phyloP scores from a whole-genome alignment of 768 basidiomycete species.

The Brasilioporus rufonigricans region DNA sequence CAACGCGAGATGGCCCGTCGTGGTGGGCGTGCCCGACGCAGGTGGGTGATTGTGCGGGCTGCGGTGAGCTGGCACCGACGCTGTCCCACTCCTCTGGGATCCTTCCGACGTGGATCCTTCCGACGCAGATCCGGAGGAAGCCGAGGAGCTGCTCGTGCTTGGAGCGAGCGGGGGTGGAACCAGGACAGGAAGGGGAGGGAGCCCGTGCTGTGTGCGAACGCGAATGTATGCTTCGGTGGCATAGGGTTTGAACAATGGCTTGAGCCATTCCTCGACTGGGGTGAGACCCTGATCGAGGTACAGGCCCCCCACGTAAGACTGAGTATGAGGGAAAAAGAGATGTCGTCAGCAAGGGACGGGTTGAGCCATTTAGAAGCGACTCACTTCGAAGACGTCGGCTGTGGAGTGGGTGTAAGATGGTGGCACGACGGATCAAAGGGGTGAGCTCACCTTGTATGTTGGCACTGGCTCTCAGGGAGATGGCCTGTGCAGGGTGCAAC shows the following conservation, averaged over 20 bases:
- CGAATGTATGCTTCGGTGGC: conserved; percentile 56
- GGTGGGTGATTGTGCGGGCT: conserved; percentile 10
- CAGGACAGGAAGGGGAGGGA: conserved; percentile 43
- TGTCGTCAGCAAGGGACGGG: conserved; percentile 1
- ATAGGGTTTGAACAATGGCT: conserved; percentile 62
- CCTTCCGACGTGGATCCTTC: neutral
- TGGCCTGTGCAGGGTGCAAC: conserved; percentile 69
- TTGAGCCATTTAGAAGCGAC: conserved; percentile 5
- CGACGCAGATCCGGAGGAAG: neutral
- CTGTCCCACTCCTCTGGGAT: neutral
- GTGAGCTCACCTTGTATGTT: conserved; percentile 64
- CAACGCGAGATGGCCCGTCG: conserved; percentile 66
- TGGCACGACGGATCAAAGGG: neutral
- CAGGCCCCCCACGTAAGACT: conserved; percentile 82
- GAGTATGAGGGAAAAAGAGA: neutral
- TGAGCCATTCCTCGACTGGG: conserved; percentile 57
- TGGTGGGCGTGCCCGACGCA: conserved; percentile 28
- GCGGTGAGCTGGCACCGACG: conserved; percentile 13
- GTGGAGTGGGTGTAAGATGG: conserved; percentile 1
- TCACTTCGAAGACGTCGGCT: conserved; percentile 82
- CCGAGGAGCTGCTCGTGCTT: conserved; percentile 20
- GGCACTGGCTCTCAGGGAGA: conserved; percentile 64
- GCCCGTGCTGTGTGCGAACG: conserved; percentile 66
- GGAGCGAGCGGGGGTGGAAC: conserved; percentile 20
- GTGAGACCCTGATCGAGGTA: conserved; percentile 68